A percentile compares a stretch with the other conserved stretches of the same genome.
These are phyloP conservation scores for Primulina eburnea DNA, from an alignment of 257 asterid species.

Conservation along the genomic window DNA sequence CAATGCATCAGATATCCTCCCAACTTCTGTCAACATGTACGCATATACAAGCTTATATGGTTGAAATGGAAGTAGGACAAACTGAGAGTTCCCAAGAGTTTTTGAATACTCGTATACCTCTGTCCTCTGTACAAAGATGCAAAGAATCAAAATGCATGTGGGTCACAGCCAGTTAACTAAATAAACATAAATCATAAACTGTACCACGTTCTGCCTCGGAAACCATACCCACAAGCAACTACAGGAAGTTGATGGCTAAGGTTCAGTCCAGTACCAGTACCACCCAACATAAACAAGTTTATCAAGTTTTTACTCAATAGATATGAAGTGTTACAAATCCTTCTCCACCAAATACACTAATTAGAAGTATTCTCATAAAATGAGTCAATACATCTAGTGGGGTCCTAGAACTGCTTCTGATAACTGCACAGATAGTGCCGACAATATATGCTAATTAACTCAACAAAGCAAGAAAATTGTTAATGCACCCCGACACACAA, in stretches of 20 bases:
- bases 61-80: conserved; percentile 83
- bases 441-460: neutral
- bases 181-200: neutral
- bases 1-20: conserved; percentile 81
- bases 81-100: conserved; percentile 93
- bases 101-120: conserved; percentile 91
- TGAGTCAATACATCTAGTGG: neutral
- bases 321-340: neutral
- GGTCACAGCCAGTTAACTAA: conserved; percentile 16
- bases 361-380: neutral
- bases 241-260: conserved; percentile 14
- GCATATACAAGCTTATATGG: conserved; percentile 94
- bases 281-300: neutral
- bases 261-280: neutral
- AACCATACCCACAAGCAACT: neutral
- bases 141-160: conserved; percentile 27
- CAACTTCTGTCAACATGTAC: conserved; percentile 94
- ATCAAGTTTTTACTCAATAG: neutral
- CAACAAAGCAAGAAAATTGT: conserved; percentile 1
- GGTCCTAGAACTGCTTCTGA: conserved; percentile 15
- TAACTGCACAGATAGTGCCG: conserved; percentile 2
- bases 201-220: conserved; percentile 5
- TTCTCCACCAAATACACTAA: neutral
- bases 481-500: neutral
- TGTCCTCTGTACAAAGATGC: conserved; percentile 66